Evolutionary conservation across 176 grass and related monocot genomes (phyloP).

Genomic region (Phyllostachys edulis): DNA sequence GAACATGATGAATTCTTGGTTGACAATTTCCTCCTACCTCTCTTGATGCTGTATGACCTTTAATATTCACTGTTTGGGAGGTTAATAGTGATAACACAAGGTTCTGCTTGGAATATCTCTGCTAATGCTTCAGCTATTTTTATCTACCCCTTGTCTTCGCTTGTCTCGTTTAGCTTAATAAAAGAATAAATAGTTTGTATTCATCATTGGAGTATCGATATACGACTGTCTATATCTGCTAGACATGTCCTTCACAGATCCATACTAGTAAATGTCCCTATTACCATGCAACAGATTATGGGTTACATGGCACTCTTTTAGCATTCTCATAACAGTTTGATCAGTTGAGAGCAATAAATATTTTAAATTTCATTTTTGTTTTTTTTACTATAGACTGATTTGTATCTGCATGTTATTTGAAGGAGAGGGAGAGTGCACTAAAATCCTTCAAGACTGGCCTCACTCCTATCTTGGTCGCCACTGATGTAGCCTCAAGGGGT

Average conservation of each 20-base stretch:
- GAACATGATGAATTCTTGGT: background rate
- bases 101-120: background rate
- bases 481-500: conserved; percentile 75
- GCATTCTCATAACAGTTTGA: background rate
- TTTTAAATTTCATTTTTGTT: background rate
- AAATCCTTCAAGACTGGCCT: conserved; percentile 63
- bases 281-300: background rate
- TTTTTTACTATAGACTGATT: background rate
- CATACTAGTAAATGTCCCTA: background rate
- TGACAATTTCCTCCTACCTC: background rate
- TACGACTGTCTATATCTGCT: background rate
- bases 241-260: background rate
- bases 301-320: background rate
- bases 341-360: background rate
- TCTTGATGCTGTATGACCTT: background rate
- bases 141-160: background rate
- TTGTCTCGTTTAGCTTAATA: background rate
- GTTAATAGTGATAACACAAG: background rate
- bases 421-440: conserved; percentile 76
- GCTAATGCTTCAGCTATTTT: background rate
- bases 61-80: background rate
- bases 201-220: background rate
- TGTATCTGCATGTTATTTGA: conserved; percentile 27
- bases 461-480: conserved; percentile 74
- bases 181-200: background rate